phyloP scores from a whole-genome alignment of 2,329 filamentous ascomycete genomes.

The Fusarium stilboides region DNA sequence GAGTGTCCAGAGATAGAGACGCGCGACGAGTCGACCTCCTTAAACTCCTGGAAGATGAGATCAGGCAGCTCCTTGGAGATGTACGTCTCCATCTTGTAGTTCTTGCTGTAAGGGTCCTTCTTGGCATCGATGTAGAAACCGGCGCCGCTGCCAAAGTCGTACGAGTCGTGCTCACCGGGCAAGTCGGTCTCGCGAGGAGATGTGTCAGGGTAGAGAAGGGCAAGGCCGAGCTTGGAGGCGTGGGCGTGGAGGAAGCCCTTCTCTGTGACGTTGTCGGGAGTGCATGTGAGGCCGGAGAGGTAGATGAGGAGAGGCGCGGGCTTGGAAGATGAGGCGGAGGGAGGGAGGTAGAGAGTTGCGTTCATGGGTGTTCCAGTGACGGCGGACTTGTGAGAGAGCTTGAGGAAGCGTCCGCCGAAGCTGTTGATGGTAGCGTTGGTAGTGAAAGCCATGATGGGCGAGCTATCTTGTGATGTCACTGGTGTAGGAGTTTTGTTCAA shows the following conservation, averaged over 20 bases:
- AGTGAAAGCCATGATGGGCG: conserved; percentile 81
- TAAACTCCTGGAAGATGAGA: conserved; percentile 80
- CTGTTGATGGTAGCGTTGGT: conserved; percentile 90
- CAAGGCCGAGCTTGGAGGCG: conserved; percentile 85
- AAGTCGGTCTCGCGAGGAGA: conserved; percentile 88
- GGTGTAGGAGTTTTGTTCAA: background rate
- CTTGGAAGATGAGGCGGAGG: conserved; percentile 69
- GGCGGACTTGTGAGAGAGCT: conserved; percentile 87
- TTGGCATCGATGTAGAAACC: conserved; percentile 96
- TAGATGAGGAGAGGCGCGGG: conserved; percentile 89
- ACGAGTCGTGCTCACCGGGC: conserved; percentile 87
- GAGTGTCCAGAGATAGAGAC: conserved; percentile 94
- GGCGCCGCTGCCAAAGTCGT: conserved; percentile 92
- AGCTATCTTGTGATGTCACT: conserved; percentile 8
- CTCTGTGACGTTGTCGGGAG: conserved; percentile 86
- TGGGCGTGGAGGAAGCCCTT: conserved; percentile 93
- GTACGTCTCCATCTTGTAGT: conserved; percentile 97
- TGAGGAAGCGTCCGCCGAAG: conserved; percentile 95
- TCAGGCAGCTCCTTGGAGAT: conserved; percentile 89
- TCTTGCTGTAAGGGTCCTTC: conserved; percentile 77
- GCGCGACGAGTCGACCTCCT: conserved; percentile 75
- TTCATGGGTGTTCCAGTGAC: conserved; percentile 90
- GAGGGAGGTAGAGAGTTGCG: conserved; percentile 92
- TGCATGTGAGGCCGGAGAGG: conserved; percentile 94
- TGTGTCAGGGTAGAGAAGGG: conserved; percentile 96